These are phyloP conservation scores for Pichia norvegensis DNA, from an alignment of 1,139 yeast species.

Conservation along the genomic window DNA sequence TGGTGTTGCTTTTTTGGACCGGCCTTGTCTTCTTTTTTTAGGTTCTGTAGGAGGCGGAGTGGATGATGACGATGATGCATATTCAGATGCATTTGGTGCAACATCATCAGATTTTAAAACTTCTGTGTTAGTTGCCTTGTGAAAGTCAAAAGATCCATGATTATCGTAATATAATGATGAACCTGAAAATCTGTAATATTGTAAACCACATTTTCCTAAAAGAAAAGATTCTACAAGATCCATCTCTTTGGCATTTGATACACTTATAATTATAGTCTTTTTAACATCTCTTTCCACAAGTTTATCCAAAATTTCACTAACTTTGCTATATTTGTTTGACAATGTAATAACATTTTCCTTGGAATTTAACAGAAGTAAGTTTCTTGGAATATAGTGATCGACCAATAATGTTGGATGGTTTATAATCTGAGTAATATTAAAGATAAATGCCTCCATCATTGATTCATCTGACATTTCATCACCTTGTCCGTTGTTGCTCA, in stretches of 20 bases:
- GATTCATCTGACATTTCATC: conserved; percentile 25
- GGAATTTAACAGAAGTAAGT: conserved; percentile 55
- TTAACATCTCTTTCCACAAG: conserved; percentile 17
- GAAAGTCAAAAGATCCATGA: conserved; percentile 27
- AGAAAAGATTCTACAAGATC: conserved; percentile 63
- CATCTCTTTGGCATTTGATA: conserved; percentile 56
- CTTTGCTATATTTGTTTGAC: conserved; percentile 51
- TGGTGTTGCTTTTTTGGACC: not conserved
- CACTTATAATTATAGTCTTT: conserved; percentile 43
- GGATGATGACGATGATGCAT: not conserved
- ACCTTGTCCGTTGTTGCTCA: conserved; percentile 7
- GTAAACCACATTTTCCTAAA: conserved; percentile 47
- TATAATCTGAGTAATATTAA: conserved; percentile 42
- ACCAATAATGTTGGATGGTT: conserved; percentile 65
- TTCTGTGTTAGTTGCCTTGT: conserved; percentile 7
- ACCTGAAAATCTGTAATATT: conserved; percentile 55
- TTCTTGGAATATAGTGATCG: conserved; percentile 68
- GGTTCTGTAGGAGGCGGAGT: not conserved
- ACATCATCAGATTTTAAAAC: not conserved
- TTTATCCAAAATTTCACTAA: conserved; percentile 43
- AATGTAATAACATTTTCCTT: conserved; percentile 45
- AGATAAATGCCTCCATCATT: conserved; percentile 37
- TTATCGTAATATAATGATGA: conserved; percentile 41
- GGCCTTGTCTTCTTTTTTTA: conserved; percentile 3
- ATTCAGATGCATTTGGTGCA: not conserved